These are phyloP conservation scores for Bocquillonia castaneifolia DNA, from an alignment of 441 rosid genomes.

Conservation along the genomic window DNA sequence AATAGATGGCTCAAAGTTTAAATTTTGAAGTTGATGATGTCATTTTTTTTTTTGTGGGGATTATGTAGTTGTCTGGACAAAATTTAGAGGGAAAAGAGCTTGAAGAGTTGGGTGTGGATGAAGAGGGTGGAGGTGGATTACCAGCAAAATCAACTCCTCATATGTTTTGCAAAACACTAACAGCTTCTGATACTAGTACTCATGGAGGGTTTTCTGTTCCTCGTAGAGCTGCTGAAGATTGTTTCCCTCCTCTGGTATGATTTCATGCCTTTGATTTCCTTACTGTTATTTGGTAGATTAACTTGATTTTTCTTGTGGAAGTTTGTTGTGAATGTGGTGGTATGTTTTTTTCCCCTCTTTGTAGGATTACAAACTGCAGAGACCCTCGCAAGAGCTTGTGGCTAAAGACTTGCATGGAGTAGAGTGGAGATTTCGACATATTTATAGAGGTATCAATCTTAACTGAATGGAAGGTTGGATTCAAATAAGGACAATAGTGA, in stretches of 20 bases:
- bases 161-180: conserved; percentile 88
- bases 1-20: conserved; percentile 16
- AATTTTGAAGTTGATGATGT: conserved; percentile 22
- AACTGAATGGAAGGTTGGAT: conserved; percentile 7
- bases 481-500: background rate
- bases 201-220: conserved; percentile 96
- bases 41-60: conserved; percentile 2
- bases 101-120: conserved; percentile 43
- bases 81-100: conserved; percentile 48
- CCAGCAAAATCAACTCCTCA: conserved; percentile 66
- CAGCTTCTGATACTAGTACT: conserved; percentile 95
- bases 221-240: conserved; percentile 86
- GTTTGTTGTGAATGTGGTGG: conserved; percentile 20
- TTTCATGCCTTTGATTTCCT: conserved; percentile 13
- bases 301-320: conserved; percentile 8
- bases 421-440: conserved; percentile 93
- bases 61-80: conserved; percentile 44
- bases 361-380: conserved; percentile 87
- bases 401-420: conserved; percentile 91
- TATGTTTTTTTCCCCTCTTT: conserved; percentile 19
- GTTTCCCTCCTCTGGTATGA: conserved; percentile 76
- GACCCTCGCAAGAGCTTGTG: conserved; percentile 90
- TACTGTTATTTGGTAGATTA: background rate
- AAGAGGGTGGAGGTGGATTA: conserved; percentile 50
- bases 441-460: conserved; percentile 64